Evolutionary conservation across 2,329 filamentous ascomycete genomes (phyloP).

Genomic region (Madurella mycetomatis): DNA sequence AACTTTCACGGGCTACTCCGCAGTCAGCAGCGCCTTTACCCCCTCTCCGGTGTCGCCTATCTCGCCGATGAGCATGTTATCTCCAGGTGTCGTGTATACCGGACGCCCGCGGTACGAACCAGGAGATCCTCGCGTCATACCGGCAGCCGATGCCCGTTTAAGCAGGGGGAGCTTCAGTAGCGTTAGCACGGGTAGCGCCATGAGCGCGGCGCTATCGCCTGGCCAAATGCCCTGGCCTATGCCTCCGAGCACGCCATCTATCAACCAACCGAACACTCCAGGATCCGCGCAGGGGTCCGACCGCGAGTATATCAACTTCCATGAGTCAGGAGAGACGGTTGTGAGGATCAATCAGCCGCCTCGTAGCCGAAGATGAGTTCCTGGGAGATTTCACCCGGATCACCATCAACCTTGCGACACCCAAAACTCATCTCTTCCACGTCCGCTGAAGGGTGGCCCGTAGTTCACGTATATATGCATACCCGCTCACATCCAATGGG

Average conservation of each 20-base stretch:
- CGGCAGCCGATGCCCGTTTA: background rate
- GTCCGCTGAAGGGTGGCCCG: too few relatives aligned
- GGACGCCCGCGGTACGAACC: conserved; percentile 5
- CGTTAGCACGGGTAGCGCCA: conserved; percentile 8
- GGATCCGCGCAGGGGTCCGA: background rate
- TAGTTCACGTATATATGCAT: too few relatives aligned
- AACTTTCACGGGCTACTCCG: conserved; percentile 6
- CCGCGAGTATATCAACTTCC: conserved; percentile 15
- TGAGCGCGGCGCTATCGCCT: conserved; percentile 15
- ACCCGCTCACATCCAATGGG: too few relatives aligned
- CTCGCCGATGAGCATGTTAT: conserved; percentile 2
- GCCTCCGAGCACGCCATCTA: conserved; percentile 15
- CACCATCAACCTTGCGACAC: too few relatives aligned
- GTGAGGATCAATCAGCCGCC: conserved; percentile 15
- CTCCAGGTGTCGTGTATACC: conserved; percentile 5
- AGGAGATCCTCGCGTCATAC: conserved; percentile 7
- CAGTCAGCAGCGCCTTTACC: conserved; percentile 9
- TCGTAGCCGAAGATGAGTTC: background rate
- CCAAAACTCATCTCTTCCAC: too few relatives aligned
- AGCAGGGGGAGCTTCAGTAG: conserved; percentile 14
- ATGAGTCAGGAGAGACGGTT: conserved; percentile 15
- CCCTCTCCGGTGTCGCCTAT: conserved; percentile 15
- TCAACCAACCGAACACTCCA: background rate
- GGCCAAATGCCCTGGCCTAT: conserved; percentile 21
- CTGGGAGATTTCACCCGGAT: too few relatives aligned